Conservation (phyloP, 1,284 basidiomycete species). For the Microbotryomycetes sp. region DNA sequence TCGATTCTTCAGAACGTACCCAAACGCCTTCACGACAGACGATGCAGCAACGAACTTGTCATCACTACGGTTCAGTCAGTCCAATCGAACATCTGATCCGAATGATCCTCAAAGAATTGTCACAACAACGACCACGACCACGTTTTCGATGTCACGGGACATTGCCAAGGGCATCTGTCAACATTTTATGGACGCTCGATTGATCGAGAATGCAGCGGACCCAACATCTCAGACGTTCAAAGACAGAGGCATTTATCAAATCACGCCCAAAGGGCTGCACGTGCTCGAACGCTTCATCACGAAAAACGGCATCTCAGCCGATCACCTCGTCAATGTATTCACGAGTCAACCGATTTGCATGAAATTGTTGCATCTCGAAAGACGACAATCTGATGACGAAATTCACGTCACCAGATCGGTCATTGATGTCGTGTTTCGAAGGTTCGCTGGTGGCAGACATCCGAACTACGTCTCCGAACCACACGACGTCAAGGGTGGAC, state of each 20-base stretch:
- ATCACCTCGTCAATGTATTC: slow-evolving; percentile 85
- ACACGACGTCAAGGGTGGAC: slow-evolving; percentile 19
- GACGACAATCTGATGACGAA: slow-evolving; percentile 87
- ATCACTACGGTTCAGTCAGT: slow-evolving; percentile 97
- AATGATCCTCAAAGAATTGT: slow-evolving; percentile 94
- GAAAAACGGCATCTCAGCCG: slow-evolving; percentile 91
- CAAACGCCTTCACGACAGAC: slow-evolving; percentile 93
- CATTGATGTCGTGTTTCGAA: slow-evolving; percentile 88
- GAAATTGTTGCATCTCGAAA: slow-evolving; percentile 93
- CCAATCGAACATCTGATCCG: slow-evolving; percentile 94
- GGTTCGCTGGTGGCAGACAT: slow-evolving; percentile 73
- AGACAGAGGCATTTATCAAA: slow-evolving; percentile 89
- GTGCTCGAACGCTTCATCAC: slow-evolving; percentile 98
- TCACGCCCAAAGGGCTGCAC: slow-evolving; percentile 96
- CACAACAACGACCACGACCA: slow-evolving; percentile 97
- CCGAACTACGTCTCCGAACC: slow-evolving; percentile 59
- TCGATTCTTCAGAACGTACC: slow-evolving; percentile 91
- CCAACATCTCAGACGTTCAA: slow-evolving; percentile 83
- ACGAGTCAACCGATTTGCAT: slow-evolving; percentile 92
- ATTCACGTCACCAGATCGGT: slow-evolving; percentile 91
- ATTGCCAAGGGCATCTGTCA: slow-evolving; percentile 99
- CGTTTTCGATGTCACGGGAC: slow-evolving; percentile 98
- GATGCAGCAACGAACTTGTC: slow-evolving; percentile 91
- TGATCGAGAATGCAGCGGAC: slow-evolving; percentile 95
- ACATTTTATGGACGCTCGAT: slow-evolving; percentile 96